These are phyloP conservation scores for Dissophora ornata DNA, from an alignment of 192 early-diverging fungal species.

Conservation along the genomic window DNA sequence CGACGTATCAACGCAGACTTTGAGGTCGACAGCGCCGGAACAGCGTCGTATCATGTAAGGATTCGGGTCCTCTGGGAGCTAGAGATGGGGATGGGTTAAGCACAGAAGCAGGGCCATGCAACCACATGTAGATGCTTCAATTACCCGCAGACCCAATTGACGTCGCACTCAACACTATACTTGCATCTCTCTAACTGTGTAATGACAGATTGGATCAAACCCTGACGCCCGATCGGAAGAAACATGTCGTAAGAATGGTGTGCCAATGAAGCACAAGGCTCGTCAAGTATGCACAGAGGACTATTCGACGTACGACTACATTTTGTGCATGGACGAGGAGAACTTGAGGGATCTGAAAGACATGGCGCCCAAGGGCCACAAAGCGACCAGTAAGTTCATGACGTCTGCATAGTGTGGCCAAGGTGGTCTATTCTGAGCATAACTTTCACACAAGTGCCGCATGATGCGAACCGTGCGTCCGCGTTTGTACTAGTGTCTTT, in stretches of 20 bases:
- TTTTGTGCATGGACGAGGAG: conserved; percentile 92
- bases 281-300: conserved; percentile 74
- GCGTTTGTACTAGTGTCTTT: too few relatives aligned
- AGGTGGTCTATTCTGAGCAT: too few relatives aligned
- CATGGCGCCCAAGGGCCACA: conserved; percentile 47
- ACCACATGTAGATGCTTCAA: not conserved
- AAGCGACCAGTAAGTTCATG: conserved; percentile 44
- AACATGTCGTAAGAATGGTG: conserved; percentile 76
- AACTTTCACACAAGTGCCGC: too few relatives aligned
- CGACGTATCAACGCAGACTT: conserved; percentile 67
- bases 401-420: too few relatives aligned
- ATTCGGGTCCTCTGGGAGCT: too few relatives aligned
- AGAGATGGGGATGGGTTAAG: too few relatives aligned
- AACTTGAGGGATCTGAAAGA: conserved; percentile 74
- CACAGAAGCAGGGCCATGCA: too few relatives aligned
- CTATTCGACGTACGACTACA: conserved; percentile 81
- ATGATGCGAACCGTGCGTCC: too few relatives aligned
- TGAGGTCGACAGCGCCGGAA: conserved; percentile 88
- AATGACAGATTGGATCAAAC: conserved; percentile 62
- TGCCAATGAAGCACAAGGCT: conserved; percentile 80
- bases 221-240: conserved; percentile 78
- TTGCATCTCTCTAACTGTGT: too few relatives aligned
- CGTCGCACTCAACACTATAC: too few relatives aligned
- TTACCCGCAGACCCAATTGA: too few relatives aligned
- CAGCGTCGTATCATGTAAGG: conserved; percentile 82